Conservation (phyloP, 352 stramenopile genomes). For the Phytophthora agathidicida region DNA sequence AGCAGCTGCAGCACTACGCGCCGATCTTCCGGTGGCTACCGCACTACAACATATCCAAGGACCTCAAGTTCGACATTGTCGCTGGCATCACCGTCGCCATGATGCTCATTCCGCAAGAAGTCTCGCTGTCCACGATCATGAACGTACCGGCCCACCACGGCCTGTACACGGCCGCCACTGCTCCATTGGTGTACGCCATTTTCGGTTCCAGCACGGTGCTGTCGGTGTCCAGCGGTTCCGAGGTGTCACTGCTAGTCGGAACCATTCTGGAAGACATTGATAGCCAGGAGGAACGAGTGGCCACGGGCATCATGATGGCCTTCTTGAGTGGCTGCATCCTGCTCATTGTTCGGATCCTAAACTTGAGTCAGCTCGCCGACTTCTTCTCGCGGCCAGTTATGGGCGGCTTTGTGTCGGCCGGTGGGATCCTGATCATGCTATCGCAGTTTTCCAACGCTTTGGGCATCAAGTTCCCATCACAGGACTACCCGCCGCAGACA, state of each 20-base stretch:
- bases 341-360: slow-evolving; percentile 74
- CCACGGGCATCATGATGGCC: slow-evolving; percentile 53
- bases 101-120: slow-evolving; percentile 90
- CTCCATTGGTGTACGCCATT: slow-evolving; percentile 85
- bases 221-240: slow-evolving; percentile 75
- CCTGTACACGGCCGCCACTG: slow-evolving; percentile 86
- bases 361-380: slow-evolving; percentile 84
- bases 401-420: slow-evolving; percentile 90
- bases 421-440: slow-evolving; percentile 89
- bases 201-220: slow-evolving; percentile 86
- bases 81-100: slow-evolving; percentile 71
- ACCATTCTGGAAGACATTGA: slow-evolving; percentile 62
- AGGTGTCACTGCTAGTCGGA: slow-evolving; percentile 61
- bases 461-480: slow-evolving; percentile 64
- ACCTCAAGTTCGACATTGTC: slow-evolving; percentile 64
- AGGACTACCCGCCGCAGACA: slow-evolving; percentile 59
- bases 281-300: slow-evolving; percentile 45
- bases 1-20: slow-evolving; percentile 34
- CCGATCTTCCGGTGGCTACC: slow-evolving; percentile 65
- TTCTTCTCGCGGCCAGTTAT: slow-evolving; percentile 92
- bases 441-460: slow-evolving; percentile 89
- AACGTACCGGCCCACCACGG: slow-evolving; percentile 86
- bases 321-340: slow-evolving; percentile 89
- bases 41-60: slow-evolving; percentile 47
- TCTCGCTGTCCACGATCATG: slow-evolving; percentile 90